phyloP scores from a whole-genome alignment of 148 eudicot species.

The Rhododendron ovatum region DNA sequence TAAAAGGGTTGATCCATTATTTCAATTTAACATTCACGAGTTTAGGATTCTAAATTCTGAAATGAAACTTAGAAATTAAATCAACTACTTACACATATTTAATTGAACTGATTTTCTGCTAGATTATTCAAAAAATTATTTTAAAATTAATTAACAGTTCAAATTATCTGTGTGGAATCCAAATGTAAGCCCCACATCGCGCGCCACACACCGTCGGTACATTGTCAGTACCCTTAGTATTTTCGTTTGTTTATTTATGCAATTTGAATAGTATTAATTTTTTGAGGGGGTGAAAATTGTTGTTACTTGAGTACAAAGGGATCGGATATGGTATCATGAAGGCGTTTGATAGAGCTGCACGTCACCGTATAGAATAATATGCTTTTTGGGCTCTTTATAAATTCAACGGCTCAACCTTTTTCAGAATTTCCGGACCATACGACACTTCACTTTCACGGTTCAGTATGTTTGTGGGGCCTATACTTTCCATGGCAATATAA shows the following conservation, averaged over 20 bases:
- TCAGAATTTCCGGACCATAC: background rate
- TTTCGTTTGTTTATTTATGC: background rate
- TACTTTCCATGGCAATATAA: background rate
- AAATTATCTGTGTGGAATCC: no score
- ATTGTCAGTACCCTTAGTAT: no score
- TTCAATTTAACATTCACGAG: no score
- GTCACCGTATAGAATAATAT: constrained; percentile 3
- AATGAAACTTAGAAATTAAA: no score
- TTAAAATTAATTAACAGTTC: no score
- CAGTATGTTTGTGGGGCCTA: constrained; percentile 24
- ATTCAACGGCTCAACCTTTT: constrained; percentile 17
- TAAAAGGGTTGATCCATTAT: no score
- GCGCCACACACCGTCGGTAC: no score
- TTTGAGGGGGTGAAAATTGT: background rate
- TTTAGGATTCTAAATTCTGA: no score
- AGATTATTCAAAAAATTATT: no score
- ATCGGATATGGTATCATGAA: constrained; percentile 8
- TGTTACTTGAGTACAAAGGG: constrained; percentile 31
- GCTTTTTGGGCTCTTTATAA: background rate
- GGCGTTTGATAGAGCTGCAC: background rate
- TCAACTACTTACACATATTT: no score
- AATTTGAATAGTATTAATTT: background rate
- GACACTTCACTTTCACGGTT: constrained; percentile 14
- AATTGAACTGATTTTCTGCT: no score
- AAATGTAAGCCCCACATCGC: no score